A percentile compares a stretch with the other conserved stretches of the same genome.
Conservation (phyloP, 768 basidiomycete genomes). For the Leccinum pellstonianum region DNA sequence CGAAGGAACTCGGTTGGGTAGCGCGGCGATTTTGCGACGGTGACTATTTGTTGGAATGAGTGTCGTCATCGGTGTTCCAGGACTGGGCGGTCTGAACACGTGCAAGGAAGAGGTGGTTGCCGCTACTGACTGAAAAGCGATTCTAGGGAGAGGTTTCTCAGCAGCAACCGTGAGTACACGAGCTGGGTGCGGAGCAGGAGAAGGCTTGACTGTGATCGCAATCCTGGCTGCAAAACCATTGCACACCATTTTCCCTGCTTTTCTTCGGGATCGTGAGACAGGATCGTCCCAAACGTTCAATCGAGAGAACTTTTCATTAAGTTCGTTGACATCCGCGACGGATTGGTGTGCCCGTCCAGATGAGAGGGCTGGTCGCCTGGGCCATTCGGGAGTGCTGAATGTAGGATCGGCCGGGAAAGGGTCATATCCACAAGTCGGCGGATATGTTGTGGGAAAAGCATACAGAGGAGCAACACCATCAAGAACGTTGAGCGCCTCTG, state of each 20-base stretch:
- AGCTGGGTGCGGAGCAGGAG: constrained; percentile 20
- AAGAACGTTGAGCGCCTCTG: not conserved
- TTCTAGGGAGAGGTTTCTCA: not conserved
- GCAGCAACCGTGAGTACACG: constrained; percentile 1
- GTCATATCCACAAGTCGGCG: constrained; percentile 13
- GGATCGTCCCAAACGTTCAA: constrained; percentile 12
- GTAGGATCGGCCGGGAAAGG: constrained; percentile 15
- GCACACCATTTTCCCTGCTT: not conserved
- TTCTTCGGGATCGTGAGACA: constrained; percentile 5
- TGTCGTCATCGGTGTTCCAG: constrained; percentile 13
- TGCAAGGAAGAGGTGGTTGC: constrained; percentile 12
- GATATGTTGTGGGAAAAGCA: constrained; percentile 26
- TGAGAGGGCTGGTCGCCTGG: not conserved
- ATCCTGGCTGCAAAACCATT: constrained; percentile 6
- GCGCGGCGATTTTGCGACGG: constrained; percentile 21
- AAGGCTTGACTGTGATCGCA: constrained; percentile 14
- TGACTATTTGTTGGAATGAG: constrained; percentile 4
- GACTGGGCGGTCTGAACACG: constrained; percentile 21
- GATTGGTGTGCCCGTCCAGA: not conserved
- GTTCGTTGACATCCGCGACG: not conserved
- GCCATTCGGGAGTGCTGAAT: constrained; percentile 10
- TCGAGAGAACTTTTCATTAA: constrained; percentile 12
- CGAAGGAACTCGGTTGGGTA: constrained; percentile 29
- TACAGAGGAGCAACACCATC: constrained; percentile 17
- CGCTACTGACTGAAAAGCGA: not conserved